phyloP scores from a whole-genome alignment of 495 filamentous ascomycete species.

The Penicillium turbatum region DNA sequence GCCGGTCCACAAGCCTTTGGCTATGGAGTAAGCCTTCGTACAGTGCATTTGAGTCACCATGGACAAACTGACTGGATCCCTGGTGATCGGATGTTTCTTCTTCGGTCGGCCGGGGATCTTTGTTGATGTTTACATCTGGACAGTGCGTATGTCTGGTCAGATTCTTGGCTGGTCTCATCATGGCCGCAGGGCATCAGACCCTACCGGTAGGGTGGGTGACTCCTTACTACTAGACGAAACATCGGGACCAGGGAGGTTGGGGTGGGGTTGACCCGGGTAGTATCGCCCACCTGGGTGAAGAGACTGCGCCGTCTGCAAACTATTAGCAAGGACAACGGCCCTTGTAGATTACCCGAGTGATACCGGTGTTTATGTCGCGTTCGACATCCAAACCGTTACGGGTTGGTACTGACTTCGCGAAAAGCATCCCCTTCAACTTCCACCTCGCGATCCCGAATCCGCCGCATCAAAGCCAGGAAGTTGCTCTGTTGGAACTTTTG shows the following conservation, averaged over 20 bases:
- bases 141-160: conserved; percentile 14
- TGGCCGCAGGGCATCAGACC: conserved; percentile 5
- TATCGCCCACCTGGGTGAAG: conserved; percentile 49
- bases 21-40: conserved; percentile 23
- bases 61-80: conserved; percentile 11
- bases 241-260: conserved; percentile 3
- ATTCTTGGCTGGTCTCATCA: conserved; percentile 7
- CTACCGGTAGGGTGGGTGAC: conserved; percentile 8
- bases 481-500: conserved; percentile 74
- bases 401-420: conserved; percentile 52
- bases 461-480: conserved; percentile 73
- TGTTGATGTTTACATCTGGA: conserved; percentile 9
- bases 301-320: conserved; percentile 40
- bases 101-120: not conserved
- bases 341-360: conserved; percentile 26
- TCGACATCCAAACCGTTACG: conserved; percentile 38
- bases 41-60: conserved; percentile 20
- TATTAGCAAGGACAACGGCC: conserved; percentile 38
- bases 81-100: conserved; percentile 18
- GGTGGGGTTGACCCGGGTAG: conserved; percentile 36
- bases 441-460: conserved; percentile 52
- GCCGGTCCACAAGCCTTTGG: conserved; percentile 21
- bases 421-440: conserved; percentile 51
- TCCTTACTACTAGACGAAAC: conserved; percentile 19
- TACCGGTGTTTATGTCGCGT: conserved; percentile 39